phyloP scores from a whole-genome alignment of 495 filamentous ascomycete species.

The Hypomontagnella submonticulosa region DNA sequence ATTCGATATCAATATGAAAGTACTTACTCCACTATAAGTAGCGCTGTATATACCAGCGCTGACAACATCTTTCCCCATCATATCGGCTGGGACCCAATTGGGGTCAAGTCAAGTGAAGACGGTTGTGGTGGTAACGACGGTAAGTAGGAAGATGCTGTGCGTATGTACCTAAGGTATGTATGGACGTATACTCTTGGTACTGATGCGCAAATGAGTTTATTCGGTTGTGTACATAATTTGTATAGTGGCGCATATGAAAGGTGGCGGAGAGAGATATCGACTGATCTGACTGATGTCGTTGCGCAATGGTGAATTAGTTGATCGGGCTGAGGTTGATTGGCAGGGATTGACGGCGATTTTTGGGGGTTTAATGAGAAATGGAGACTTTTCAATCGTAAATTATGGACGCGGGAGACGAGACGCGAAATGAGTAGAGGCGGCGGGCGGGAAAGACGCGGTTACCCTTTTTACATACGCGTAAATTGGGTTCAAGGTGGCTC shows the following conservation, averaged over 20 bases:
- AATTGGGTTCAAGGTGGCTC: constrained; percentile 12
- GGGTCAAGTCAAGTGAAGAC: neutral
- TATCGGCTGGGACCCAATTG: constrained; percentile 19
- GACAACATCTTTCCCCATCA: constrained; percentile 54
- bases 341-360: constrained; percentile 19
- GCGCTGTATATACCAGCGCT: constrained; percentile 77
- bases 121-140: neutral
- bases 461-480: constrained; percentile 18
- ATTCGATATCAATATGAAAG: constrained; percentile 12
- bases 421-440: constrained; percentile 12
- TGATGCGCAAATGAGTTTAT: no score
- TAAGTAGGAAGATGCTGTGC: neutral
- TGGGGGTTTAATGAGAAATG: constrained; percentile 10
- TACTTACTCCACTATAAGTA: constrained; percentile 90
- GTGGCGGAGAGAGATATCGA: constrained; percentile 2
- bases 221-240: neutral
- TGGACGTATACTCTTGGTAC: no score
- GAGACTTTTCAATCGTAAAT: neutral
- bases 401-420: constrained; percentile 36
- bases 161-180: no score
- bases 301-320: constrained; percentile 12
- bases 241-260: neutral
- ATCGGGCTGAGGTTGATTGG: constrained; percentile 6
- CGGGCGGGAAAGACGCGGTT: constrained; percentile 32
- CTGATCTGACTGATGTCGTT: neutral